Conservation (phyloP, 2,329 filamentous ascomycete genomes). For the Clonostachys solani region DNA sequence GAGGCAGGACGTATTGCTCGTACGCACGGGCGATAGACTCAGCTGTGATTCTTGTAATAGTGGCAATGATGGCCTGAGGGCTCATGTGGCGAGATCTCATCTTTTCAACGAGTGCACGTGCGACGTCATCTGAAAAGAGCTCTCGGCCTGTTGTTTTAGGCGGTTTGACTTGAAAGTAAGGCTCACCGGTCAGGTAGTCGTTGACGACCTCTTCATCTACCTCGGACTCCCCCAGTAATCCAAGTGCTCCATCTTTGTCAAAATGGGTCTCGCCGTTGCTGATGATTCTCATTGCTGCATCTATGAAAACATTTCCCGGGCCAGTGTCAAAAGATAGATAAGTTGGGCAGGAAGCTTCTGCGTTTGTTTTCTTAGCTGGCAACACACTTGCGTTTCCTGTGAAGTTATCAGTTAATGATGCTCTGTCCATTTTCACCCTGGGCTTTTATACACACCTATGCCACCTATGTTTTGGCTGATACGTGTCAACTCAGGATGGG, state of each 20-base stretch:
- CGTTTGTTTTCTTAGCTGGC: not conserved
- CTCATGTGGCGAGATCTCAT: conserved; percentile 25
- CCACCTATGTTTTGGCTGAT: conserved; percentile 49
- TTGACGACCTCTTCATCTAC: conserved; percentile 30
- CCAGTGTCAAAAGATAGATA: conserved; percentile 33
- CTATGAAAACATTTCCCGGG: conserved; percentile 33
- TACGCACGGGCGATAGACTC: conserved; percentile 33
- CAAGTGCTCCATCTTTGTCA: conserved; percentile 41
- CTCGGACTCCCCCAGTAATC: conserved; percentile 22
- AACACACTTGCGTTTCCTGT: not conserved
- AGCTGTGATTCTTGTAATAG: conserved; percentile 42
- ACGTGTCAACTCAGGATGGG: conserved; percentile 43
- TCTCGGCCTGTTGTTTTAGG: conserved; percentile 44
- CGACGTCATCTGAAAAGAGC: conserved; percentile 41
- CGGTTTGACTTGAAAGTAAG: conserved; percentile 34
- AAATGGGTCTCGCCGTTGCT: conserved; percentile 38
- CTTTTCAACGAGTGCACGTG: conserved; percentile 33
- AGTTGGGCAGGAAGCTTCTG: not conserved
- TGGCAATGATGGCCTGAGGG: conserved; percentile 38
- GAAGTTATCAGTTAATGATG: too few species aligned
- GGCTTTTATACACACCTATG: conserved; percentile 38
- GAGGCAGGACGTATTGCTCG: not conserved
- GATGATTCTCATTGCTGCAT: conserved; percentile 13
- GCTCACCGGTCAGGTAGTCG: conserved; percentile 8
- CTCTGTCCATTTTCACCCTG: not conserved